Percentiles rank a stretch among this genome's conserved stretches.
These are phyloP conservation scores for Amylocystis lapponica DNA, from an alignment of 768 basidiomycete species.

Conservation along the genomic window DNA sequence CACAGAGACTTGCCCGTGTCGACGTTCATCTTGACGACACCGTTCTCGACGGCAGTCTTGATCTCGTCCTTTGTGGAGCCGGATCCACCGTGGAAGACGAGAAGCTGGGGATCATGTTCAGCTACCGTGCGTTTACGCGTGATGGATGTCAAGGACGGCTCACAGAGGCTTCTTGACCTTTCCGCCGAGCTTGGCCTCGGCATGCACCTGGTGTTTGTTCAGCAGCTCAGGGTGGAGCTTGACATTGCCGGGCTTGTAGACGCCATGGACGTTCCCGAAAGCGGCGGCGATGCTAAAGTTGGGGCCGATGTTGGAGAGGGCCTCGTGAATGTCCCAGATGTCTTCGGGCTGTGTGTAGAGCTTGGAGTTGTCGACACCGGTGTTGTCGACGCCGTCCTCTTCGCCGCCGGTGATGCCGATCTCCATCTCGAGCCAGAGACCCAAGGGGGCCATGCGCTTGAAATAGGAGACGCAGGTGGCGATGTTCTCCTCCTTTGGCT, in stretches of 20 bases:
- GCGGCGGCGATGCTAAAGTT: constrained; percentile 98
- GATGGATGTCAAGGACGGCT: no score
- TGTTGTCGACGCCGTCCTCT: constrained; percentile 99
- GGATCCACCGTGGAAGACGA: constrained; percentile 99
- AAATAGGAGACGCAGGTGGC: constrained; percentile 92
- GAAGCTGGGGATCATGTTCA: constrained; percentile 48
- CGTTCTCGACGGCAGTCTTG: constrained; percentile 80
- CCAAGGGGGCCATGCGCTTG: constrained; percentile 86
- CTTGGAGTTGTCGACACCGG: constrained; percentile 85
- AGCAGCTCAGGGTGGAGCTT: constrained; percentile 87
- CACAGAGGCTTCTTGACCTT: constrained; percentile 75
- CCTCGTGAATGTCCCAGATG: constrained; percentile 84
- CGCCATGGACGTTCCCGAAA: constrained; percentile 98
- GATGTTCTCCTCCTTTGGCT: constrained; percentile 91
- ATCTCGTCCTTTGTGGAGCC: constrained; percentile 97
- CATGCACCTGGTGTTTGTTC: constrained; percentile 81
- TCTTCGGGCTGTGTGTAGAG: constrained; percentile 98
- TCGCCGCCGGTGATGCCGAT: constrained; percentile 99
- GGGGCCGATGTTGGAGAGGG: constrained; percentile 78
- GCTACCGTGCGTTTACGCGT: neutral
- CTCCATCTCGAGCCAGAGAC: constrained; percentile 99
- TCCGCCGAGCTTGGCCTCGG: constrained; percentile 60
- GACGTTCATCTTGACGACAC: constrained; percentile 99
- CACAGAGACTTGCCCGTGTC: constrained; percentile 74
- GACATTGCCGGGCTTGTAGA: constrained; percentile 99